These are phyloP conservation scores for Colletotrichum sp. DNA, from an alignment of 2,329 filamentous ascomycete genomes.

Conservation along the genomic window DNA sequence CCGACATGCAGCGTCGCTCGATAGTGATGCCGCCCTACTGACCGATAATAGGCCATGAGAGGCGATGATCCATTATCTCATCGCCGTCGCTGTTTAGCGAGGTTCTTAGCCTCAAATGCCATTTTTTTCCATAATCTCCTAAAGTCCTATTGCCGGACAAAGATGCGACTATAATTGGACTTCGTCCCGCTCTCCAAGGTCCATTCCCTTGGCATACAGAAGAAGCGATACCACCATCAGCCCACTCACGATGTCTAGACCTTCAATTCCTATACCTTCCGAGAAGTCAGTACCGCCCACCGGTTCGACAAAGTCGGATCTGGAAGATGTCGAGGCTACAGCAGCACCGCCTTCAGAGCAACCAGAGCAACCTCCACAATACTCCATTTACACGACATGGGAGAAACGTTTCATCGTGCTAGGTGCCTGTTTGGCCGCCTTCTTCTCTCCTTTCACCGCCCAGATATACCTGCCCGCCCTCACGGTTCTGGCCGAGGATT, in stretches of 20 bases:
- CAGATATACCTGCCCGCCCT: conserved; percentile 62
- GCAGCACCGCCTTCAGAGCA: neutral
- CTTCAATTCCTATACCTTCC: neutral
- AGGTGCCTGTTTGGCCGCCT: conserved; percentile 39
- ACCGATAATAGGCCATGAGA: neutral
- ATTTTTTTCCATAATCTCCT: neutral
- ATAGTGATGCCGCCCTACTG: neutral
- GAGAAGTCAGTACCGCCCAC: neutral
- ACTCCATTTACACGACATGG: conserved; percentile 43
- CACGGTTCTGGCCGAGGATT: conserved; percentile 49
- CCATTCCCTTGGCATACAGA: neutral
- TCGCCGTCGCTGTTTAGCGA: neutral
- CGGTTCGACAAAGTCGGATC: neutral
- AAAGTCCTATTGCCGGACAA: neutral
- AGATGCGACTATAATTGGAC: neutral
- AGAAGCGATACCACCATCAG: neutral
- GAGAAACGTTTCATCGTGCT: conserved; percentile 47
- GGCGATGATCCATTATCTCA: neutral
- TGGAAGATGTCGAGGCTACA: conserved; percentile 2
- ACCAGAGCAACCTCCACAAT: conserved; percentile 25
- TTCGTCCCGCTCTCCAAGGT: neutral
- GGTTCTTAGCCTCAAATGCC: neutral
- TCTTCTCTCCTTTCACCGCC: conserved; percentile 52
- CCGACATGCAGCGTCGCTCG: neutral
- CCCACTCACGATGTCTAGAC: neutral